Conservation (phyloP, 176 grass and related monocot species). For the Hordeum marinum region DNA sequence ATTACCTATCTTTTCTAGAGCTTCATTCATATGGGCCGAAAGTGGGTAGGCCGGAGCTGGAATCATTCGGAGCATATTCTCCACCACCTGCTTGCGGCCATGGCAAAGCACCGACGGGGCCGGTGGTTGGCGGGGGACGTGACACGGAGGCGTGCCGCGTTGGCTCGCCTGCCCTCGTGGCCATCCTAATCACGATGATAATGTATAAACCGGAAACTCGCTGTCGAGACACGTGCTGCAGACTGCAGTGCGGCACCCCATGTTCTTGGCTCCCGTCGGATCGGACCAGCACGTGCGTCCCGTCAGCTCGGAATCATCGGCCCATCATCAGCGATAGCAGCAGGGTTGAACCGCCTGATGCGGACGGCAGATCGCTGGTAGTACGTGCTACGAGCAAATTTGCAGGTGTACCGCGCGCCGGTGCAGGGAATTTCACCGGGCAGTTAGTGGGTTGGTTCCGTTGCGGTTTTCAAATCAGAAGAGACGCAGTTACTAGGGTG, state of each 20-base stretch:
- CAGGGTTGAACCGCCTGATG: background rate
- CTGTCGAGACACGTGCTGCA: slow-evolving; percentile 25
- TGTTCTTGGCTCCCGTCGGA: background rate
- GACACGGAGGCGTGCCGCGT: slow-evolving; percentile 10
- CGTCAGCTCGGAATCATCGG: background rate
- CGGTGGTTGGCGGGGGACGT: background rate
- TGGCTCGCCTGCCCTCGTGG: background rate
- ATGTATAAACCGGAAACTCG: background rate
- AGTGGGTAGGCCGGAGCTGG: no score
- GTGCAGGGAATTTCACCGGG: background rate
- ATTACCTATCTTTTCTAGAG: no score
- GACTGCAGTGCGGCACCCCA: slow-evolving; percentile 20
- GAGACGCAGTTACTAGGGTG: no score
- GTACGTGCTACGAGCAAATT: background rate
- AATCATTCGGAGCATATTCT: no score
- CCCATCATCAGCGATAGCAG: background rate
- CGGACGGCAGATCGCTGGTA: no score
- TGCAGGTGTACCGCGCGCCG: background rate
- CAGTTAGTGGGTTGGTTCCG: background rate
- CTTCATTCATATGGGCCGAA: no score
- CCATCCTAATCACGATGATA: slow-evolving; percentile 15
- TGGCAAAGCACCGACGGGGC: background rate
- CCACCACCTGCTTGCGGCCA: no score
- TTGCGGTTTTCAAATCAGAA: background rate
- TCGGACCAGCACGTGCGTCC: background rate